These are phyloP conservation scores for Sporothrix dimorphospora DNA, from an alignment of 2,329 filamentous ascomycete species.

Conservation along the genomic window DNA sequence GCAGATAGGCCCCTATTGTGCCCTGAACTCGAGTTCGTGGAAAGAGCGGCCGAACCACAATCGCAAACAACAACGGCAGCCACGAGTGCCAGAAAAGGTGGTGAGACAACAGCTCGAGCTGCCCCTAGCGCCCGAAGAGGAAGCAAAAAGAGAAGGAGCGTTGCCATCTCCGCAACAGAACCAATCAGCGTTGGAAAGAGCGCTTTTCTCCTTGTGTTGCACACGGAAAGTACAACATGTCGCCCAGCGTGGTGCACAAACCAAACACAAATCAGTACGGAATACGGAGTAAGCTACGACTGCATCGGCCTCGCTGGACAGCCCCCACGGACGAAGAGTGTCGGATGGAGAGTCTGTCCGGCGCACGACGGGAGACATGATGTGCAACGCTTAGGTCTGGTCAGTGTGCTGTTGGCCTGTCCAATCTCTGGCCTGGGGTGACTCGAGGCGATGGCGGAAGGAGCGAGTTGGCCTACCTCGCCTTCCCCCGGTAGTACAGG, in stretches of 20 bases:
- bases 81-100: not conserved
- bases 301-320: not conserved
- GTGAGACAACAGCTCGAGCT: not conserved
- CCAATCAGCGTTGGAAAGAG: constrained; percentile 13
- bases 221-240: not conserved
- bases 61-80: not conserved
- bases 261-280: not conserved
- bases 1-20: not conserved
- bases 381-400: not conserved
- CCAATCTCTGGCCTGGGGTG: not conserved
- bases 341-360: not conserved
- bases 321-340: constrained; percentile 1
- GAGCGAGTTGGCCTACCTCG: not conserved
- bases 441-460: not conserved
- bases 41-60: not conserved
- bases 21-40: not conserved
- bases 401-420: not conserved
- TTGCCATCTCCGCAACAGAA: not conserved
- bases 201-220: not conserved
- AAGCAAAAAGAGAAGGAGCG: constrained; percentile 10
- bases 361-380: not conserved
- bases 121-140: constrained; percentile 4
- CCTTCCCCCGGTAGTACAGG: not conserved
- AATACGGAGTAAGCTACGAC: not conserved
- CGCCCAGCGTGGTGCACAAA: not conserved